A percentile compares a stretch with the other conserved stretches of the same genome.
These are phyloP conservation scores for Diutina pseudorugosa DNA, from an alignment of 1,139 yeast species.

Conservation along the genomic window DNA sequence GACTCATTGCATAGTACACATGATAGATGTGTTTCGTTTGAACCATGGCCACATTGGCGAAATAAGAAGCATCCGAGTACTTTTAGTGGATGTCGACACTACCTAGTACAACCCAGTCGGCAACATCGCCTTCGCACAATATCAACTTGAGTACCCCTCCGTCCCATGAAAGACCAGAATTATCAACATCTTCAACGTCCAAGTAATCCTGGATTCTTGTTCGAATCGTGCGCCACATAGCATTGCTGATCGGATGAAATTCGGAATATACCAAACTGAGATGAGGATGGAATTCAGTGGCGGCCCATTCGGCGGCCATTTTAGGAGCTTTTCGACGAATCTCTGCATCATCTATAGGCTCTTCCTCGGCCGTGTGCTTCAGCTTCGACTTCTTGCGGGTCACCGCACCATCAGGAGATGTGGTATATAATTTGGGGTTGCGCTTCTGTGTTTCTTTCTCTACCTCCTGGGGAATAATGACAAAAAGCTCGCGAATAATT, in stretches of 20 bases:
- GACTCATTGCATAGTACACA: too few relatives aligned
- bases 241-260: constrained; percentile 56
- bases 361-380: constrained; percentile 11
- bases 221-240: constrained; percentile 52
- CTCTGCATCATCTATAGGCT: constrained; percentile 16
- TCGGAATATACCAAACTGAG: constrained; percentile 62
- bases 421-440: constrained; percentile 8
- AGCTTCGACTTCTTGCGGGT: not conserved
- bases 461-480: constrained; percentile 19
- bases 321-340: constrained; percentile 20
- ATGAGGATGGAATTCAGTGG: constrained; percentile 56
- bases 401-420: not conserved
- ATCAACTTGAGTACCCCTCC: constrained; percentile 64
- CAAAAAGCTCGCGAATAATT: constrained; percentile 61
- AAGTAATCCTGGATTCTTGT: constrained; percentile 62
- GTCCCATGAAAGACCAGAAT: constrained; percentile 41
- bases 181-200: constrained; percentile 36
- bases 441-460: constrained; percentile 9
- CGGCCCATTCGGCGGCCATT: constrained; percentile 44
- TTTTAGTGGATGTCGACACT: constrained; percentile 25
- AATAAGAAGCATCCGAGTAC: not conserved
- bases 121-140: constrained; percentile 63
- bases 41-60: not conserved
- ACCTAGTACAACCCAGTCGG: constrained; percentile 61
- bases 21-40: too few relatives aligned